Base-by-base conservation (phyloP, 306 rosid species). In the Senna tora region DNA sequence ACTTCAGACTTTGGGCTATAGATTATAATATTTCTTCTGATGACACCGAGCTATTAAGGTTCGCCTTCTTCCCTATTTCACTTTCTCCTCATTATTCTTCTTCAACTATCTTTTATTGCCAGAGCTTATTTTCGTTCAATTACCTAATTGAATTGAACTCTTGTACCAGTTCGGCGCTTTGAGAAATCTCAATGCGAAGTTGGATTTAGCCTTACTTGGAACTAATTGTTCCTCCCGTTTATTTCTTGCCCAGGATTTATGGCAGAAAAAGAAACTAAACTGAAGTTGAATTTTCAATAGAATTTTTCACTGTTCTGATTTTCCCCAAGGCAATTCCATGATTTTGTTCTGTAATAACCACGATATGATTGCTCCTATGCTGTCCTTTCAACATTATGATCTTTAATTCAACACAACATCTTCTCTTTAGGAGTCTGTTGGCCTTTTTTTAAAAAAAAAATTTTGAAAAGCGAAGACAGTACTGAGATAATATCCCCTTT, bases 21-120 rank as follows among this genome's bases (percentile, higher is more conserved):
- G 86, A 86, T 36, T 88, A 86, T 45, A 17, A 65, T 14, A 61
- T 78, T 56, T 81, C 93, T 51, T 72, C 88, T n/a, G 80, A 72
- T n/a, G 90, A 88, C 59, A 12, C 85, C 69, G 81, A 84, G 21
- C 67, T 84, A 74, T 57, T 88, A 6, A 88, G 93, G 93, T 88
- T 71, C 21, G 30, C 59, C 47, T 41, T 20, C 59, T 19, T 32
- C 52, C 9, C 25, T 43, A 0, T 52, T 60, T 32, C 7, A 25
- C n/a, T 8, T 57, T 67, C 6, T 43, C 6, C 1, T 10, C 32
- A n/a, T 33, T 32, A 30, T 36, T 32, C 6, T 34, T 28, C 10
- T 43, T 21, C 11, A 8, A 6, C 42, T 15, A 43, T 43, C 55
- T 47, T 47, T 43, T 5, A 14, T 47, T 4, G 15, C 41, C 5